phyloP scores from a whole-genome alignment of 2,329 filamentous ascomycete genomes.

The Hymenoscyphus fructigenus region DNA sequence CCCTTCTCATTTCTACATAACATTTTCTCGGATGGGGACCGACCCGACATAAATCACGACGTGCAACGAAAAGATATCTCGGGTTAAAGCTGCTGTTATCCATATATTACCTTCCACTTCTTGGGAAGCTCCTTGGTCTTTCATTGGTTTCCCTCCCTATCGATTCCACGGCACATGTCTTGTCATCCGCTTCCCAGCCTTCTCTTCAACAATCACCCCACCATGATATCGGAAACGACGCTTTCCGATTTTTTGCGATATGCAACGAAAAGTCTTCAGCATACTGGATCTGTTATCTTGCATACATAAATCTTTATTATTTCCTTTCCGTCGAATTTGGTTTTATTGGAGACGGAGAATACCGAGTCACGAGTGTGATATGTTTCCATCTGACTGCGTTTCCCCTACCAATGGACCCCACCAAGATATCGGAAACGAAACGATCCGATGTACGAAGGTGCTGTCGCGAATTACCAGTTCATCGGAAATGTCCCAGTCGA shows the following conservation, averaged over 20 bases:
- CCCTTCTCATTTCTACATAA: neutral
- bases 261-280: neutral
- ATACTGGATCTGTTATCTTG: neutral
- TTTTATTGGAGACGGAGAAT: neutral
- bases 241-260: neutral
- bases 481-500: neutral
- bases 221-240: constrained; percentile 1
- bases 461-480: neutral
- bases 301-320: neutral
- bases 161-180: neutral
- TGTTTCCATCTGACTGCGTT: constrained; percentile 1
- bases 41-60: constrained; percentile 1
- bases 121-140: neutral
- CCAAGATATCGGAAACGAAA: neutral
- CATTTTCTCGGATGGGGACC: neutral
- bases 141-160: neutral
- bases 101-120: neutral
- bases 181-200: neutral
- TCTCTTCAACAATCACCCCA: neutral
- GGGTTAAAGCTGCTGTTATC: neutral
- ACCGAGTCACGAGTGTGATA: constrained; percentile 3
- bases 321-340: neutral
- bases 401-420: neutral
- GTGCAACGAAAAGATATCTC: neutral
- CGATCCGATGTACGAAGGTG: neutral